Evolutionary conservation across 352 stramenopile genomes (phyloP).

Genomic region (Phytophthora capsici): DNA sequence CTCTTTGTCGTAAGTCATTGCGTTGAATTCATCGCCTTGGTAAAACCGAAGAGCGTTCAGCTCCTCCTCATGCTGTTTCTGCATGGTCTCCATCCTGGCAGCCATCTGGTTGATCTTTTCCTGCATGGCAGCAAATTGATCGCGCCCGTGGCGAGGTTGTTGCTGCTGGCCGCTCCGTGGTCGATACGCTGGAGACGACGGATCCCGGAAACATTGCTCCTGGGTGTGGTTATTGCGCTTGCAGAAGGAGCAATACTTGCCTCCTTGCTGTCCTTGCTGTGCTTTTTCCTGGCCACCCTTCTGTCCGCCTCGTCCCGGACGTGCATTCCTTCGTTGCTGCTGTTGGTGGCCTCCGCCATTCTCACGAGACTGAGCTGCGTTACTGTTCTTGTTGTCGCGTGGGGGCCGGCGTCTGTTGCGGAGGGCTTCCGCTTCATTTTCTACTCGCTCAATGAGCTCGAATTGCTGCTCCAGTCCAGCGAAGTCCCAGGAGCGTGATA

Average conservation of each 20-base stretch:
- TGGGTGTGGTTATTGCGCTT: background rate
- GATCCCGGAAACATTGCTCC: background rate
- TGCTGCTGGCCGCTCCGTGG: constrained; percentile 2
- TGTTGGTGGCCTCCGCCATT: background rate
- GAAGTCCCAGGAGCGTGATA: background rate
- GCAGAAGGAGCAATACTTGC: background rate
- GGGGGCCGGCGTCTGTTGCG: background rate
- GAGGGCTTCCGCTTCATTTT: too few relatives aligned
- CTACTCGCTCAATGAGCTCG: background rate
- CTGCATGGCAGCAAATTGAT: constrained; percentile 7
- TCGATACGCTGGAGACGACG: background rate
- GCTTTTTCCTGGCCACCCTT: background rate
- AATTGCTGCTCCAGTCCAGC: background rate
- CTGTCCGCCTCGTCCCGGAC: background rate
- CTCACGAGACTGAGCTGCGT: background rate
- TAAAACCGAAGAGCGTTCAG: constrained; percentile 6
- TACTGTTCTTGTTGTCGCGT: background rate
- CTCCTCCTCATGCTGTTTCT: constrained; percentile 5
- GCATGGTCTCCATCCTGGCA: constrained; percentile 15
- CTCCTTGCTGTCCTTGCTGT: background rate
- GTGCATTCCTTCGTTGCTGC: background rate
- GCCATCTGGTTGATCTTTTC: constrained; percentile 7
- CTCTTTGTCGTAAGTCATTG: background rate
- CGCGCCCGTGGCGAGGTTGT: background rate
- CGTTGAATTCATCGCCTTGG: background rate